phyloP scores from a whole-genome alignment of 768 basidiomycete genomes.

The Sarcodon aspratus region DNA sequence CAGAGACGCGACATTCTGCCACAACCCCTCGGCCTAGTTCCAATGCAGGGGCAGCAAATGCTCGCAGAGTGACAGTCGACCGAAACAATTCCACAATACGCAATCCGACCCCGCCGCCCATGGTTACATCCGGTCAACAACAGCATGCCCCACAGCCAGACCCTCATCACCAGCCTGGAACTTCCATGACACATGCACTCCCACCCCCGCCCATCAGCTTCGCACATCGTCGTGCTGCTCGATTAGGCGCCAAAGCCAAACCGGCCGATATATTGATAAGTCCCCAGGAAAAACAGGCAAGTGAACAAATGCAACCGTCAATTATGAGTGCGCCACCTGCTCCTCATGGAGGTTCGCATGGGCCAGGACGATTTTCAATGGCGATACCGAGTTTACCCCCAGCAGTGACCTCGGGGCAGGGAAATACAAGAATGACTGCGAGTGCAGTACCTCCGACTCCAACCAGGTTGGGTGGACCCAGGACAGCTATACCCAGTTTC shows the following conservation, averaged over 20 bases:
- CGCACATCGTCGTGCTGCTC: constrained; percentile 60
- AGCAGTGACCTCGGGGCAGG: constrained; percentile 30
- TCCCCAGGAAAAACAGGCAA: constrained; percentile 40
- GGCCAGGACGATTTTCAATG: constrained; percentile 41
- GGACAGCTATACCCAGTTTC: constrained; percentile 3
- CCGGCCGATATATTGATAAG: constrained; percentile 75
- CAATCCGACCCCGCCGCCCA: constrained; percentile 18
- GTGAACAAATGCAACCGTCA: constrained; percentile 46
- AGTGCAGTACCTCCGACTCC: constrained; percentile 64
- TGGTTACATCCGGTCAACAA: constrained; percentile 17
- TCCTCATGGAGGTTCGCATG: constrained; percentile 27
- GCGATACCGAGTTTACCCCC: constrained; percentile 54
- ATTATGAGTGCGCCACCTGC: constrained; percentile 74
- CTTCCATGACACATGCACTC: constrained; percentile 29
- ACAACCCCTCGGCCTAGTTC: not conserved
- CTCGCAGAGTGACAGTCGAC: constrained; percentile 11
- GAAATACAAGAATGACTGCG: constrained; percentile 35
- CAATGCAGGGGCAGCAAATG: no score
- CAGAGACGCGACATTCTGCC: not conserved
- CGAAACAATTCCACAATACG: constrained; percentile 8
- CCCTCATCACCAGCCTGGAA: constrained; percentile 15
- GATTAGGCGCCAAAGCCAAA: constrained; percentile 48
- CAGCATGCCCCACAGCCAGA: constrained; percentile 6
- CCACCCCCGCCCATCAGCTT: constrained; percentile 70
- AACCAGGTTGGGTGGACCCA: constrained; percentile 43